A percentile compares a stretch with the other conserved stretches of the same genome.
Evolutionary conservation across 192 early-diverging fungal species (phyloP).

Genomic region (Geranomyces variabilis): DNA sequence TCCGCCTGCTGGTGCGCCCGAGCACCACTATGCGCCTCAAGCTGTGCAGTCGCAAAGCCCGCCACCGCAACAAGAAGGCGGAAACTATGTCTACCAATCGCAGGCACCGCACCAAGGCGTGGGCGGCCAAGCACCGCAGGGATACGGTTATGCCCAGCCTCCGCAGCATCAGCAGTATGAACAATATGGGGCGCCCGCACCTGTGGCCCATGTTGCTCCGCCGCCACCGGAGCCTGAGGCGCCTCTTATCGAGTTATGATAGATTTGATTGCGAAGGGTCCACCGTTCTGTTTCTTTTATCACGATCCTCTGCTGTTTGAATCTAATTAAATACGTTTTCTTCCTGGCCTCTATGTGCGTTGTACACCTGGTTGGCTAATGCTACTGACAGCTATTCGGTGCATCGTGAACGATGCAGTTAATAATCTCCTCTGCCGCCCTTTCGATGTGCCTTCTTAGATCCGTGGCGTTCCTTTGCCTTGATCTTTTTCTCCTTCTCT

Average conservation of each 20-base stretch:
- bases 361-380: not conserved
- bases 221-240: slow-evolving; percentile 18
- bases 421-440: slow-evolving; percentile 46
- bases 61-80: slow-evolving; percentile 1
- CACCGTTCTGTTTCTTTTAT: no score
- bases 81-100: not conserved
- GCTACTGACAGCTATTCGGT: no score
- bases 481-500: slow-evolving; percentile 61
- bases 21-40: slow-evolving; percentile 12
- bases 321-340: no score
- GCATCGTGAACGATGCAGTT: no score
- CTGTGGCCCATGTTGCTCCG: slow-evolving; percentile 15
- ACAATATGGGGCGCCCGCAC: slow-evolving; percentile 2
- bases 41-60: slow-evolving; percentile 3
- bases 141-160: slow-evolving; percentile 2
- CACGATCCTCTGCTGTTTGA: no score
- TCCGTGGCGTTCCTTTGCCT: slow-evolving; percentile 66
- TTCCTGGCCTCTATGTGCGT: no score
- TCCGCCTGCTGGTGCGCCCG: slow-evolving; percentile 2
- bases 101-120: not conserved
- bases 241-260: slow-evolving; percentile 15
- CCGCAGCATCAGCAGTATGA: not conserved
- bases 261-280: no score
- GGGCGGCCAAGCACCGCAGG: not conserved
- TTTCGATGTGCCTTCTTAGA: slow-evolving; percentile 64